Base-by-base conservation (phyloP, 116 monocot genomes). In the Posidonia oceanica region DNA sequence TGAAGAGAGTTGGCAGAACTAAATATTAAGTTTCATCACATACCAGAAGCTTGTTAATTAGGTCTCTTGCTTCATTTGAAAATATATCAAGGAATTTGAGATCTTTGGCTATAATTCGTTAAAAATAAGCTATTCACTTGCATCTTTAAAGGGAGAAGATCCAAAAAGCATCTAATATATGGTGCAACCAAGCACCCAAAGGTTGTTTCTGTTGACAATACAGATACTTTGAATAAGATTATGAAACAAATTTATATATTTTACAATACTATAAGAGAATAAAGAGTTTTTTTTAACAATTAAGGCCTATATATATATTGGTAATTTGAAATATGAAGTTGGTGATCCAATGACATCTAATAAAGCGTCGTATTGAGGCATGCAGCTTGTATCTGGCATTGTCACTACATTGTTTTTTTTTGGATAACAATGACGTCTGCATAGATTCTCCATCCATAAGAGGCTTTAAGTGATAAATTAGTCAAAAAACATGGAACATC, bases 181-280 rank as follows among this genome's bases (percentile, higher is more conserved):
- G 67, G 98, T 98, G 79, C 98, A 98, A 18, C 98, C 98, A 67
- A 98, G 84, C 13, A 93, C 98, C 98, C 98, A 98, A 36, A 98
- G 67, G 63, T 98, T 90, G 77, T 88, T 98, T 79, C 98, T 98
- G 89, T 73, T 63, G 10, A 72, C 44, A 58, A 60, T 22, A 21
- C 14, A 22, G 41, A 41, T 41, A 44, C 10, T 41, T 40, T 64
- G 36, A 64, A 64, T 58, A 12, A 62, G 4, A 62, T 62, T 62
- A 36, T 62, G 44, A 5, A 44, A 44, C 44, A 44, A 44, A 44
- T 44, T 22, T 62, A 62, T 62, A 18, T 39, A n/a, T n/a, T n/a
- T 64, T 39, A 39, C 64, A 39, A 36, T 5, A 10, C 44, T 44
- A 44, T 3, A 44, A 44, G 10, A 44, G 44, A 7, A 4, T 44